phyloP scores from a whole-genome alignment of 495 filamentous ascomycete genomes.

The Xylaria palmicola region DNA sequence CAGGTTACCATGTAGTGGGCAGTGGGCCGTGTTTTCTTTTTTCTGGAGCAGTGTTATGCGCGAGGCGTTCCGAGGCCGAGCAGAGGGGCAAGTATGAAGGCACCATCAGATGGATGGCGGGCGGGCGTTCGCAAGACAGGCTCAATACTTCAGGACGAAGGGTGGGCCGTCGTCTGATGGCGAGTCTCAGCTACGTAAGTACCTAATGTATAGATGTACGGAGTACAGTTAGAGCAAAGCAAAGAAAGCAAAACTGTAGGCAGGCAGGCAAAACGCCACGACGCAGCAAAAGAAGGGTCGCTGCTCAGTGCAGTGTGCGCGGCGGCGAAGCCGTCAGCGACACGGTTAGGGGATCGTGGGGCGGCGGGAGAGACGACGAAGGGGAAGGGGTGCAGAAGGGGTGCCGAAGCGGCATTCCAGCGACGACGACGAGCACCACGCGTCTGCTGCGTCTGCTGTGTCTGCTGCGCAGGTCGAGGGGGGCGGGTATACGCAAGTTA shows the following conservation, averaged over 20 bases:
- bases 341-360: constrained; percentile 7
- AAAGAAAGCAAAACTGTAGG: not conserved
- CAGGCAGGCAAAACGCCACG: constrained; percentile 9
- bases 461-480: too few relatives aligned
- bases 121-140: not conserved
- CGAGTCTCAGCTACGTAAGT: constrained; percentile 8
- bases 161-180: not conserved
- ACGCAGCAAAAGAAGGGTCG: not conserved
- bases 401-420: not conserved
- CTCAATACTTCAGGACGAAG: not conserved
- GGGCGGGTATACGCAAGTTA: too few relatives aligned
- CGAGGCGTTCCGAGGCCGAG: constrained; percentile 4
- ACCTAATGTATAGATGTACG: too few relatives aligned
- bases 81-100: not conserved
- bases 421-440: constrained; percentile 1
- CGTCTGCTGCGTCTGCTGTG: not conserved
- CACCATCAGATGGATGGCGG: not conserved
- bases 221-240: too few relatives aligned
- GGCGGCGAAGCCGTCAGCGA: not conserved
- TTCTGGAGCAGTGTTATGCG: not conserved
- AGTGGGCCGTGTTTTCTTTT: constrained; percentile 6
- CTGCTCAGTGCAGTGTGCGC: not conserved
- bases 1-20: not conserved
- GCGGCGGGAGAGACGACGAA: not conserved
- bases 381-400: not conserved